phyloP scores from a whole-genome alignment of 2,329 filamentous ascomycete species.

The Ophiocordyceps camponoti-leonardi region DNA sequence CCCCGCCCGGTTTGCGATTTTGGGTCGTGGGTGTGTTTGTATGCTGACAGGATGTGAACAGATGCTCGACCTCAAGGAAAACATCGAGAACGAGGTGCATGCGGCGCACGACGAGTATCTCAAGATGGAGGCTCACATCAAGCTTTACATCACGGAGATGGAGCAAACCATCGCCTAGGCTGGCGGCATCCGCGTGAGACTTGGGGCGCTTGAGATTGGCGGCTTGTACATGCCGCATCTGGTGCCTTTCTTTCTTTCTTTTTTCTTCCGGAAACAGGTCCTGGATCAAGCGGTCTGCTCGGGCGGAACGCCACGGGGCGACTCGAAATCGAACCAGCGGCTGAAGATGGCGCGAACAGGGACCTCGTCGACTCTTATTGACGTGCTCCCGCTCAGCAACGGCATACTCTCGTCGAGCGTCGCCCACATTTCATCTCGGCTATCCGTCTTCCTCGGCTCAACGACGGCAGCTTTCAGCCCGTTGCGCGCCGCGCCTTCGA shows the following conservation, averaged over 20 bases:
- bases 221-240: too few species aligned
- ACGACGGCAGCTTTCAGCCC: slow-evolving; percentile 26
- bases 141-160: slow-evolving; percentile 97
- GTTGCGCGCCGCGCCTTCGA: slow-evolving; percentile 38
- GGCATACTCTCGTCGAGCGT: slow-evolving; percentile 38
- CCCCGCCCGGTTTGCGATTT: neutral
- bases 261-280: neutral
- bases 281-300: neutral
- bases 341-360: slow-evolving; percentile 37
- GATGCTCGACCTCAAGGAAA: slow-evolving; percentile 97
- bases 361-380: slow-evolving; percentile 30
- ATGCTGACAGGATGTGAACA: slow-evolving; percentile 19
- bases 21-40: neutral
- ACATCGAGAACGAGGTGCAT: slow-evolving; percentile 88
- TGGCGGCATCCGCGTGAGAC: neutral
- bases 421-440: slow-evolving; percentile 13
- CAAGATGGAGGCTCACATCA: slow-evolving; percentile 95
- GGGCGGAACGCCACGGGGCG: neutral
- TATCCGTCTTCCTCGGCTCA: slow-evolving; percentile 21
- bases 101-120: slow-evolving; percentile 84
- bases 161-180: slow-evolving; percentile 55
- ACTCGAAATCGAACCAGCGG: slow-evolving; percentile 44
- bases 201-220: neutral
- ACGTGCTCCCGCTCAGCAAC: slow-evolving; percentile 39
- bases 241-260: neutral